A percentile compares a stretch with the other conserved stretches of the same genome.
Conservation (phyloP, 441 rosid species). For the Syzygium syzygioides region DNA sequence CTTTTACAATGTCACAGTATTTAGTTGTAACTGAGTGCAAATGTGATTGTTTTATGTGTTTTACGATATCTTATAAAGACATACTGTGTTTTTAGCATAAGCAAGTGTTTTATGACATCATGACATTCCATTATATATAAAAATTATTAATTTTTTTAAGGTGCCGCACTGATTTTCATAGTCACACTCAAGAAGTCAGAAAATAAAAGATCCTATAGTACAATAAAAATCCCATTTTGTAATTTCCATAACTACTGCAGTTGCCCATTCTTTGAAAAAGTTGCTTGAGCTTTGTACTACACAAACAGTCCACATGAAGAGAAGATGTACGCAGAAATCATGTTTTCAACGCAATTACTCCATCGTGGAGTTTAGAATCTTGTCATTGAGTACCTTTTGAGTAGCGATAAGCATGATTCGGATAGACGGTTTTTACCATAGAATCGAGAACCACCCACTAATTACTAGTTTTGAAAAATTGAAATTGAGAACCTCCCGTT, state of each 20-base stretch:
- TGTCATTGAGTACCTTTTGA: not conserved
- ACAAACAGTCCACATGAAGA: not conserved
- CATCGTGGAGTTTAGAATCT: not conserved
- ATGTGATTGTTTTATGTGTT: not conserved
- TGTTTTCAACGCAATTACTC: not conserved
- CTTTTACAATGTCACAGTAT: not conserved
- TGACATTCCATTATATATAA: no score
- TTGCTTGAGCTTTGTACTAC: not conserved
- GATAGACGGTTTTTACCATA: rapidly evolving
- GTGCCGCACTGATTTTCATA: no score
- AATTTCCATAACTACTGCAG: no score
- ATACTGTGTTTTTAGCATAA: not conserved
- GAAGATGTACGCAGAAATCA: not conserved
- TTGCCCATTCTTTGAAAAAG: no score
- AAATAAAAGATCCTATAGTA: no score
- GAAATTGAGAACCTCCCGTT: rapidly evolving
- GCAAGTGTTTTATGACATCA: not conserved
- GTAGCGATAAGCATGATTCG: rapidly evolving
- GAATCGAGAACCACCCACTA: not conserved
- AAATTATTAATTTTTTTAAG: no score
- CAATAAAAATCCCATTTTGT: not conserved
- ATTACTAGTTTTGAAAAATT: rapidly evolving
- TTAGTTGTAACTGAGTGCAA: not conserved
- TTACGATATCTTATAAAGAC: no score
- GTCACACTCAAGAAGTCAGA: no score